Base-by-base conservation (phyloP, 371 early-diverging fungal genomes). In the Sporodiniella umbellata region DNA sequence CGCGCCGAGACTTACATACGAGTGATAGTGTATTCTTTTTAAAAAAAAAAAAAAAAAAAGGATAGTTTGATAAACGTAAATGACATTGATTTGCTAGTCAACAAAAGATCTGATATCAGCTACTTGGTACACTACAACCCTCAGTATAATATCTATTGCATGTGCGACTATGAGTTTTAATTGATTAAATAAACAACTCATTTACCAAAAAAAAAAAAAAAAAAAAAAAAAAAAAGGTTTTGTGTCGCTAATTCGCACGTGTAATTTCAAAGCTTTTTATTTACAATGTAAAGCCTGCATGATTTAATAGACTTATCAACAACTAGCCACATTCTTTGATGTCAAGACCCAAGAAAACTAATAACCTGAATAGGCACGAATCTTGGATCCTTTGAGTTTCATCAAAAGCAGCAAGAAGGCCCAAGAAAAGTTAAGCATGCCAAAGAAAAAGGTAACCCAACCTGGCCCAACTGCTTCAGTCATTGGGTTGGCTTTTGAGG, bases 401-500 rank as follows among this genome's bases (percentile, higher is more conserved):
- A 75, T 52, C 3, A 68, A 28, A 15, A 75, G 52, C 10, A 75
- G 31, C 8, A 75, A 30, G 43, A 75, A 70, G 10, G 71, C 71
- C 75, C 75, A 75, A 25, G 26, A 21, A 26, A 75, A 56, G 38
- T 75, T 75, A 26, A 75, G 56, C 60, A 71, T 71, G 4, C 71
- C 75, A 54, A 75, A 75, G 44, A 75, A 56, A 33, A 67, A 63
- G 3, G 63, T 63, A 4, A 67, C 68, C 54, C 60, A 67, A 3
- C 68, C 68, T 28, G 69, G 62, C 4, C 75, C 75, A 25, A 75
- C 66, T 22, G 77, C 70, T 11, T 42, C 40, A 8, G 72, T 72
- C 72, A 75, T 69, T 21, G 72, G 76, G 47, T 72, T 72, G 35
- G 76, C 76, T 62, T 59, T n/a, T n/a, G n/a, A n/a, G n/a, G n/a